Evolutionary conservation across 1,284 basidiomycete species (phyloP).

Genomic region (Ganoderma resinaceum): DNA sequence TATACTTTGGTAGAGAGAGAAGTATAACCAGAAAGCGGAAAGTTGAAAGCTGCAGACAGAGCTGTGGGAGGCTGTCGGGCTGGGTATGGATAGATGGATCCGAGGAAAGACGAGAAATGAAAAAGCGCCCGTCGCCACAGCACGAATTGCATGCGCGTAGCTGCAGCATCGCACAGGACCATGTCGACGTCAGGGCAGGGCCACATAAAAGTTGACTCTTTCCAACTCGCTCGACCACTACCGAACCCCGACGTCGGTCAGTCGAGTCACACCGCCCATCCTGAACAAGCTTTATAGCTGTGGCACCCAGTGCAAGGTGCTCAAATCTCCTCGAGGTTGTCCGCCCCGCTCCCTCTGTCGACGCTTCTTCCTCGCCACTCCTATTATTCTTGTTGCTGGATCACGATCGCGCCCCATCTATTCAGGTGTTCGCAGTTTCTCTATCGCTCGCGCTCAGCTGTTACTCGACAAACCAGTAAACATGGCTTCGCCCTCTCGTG

Average conservation of each 20-base stretch:
- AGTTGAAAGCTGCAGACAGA: not conserved
- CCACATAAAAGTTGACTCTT: not conserved
- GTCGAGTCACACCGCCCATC: slow-evolving; percentile 5
- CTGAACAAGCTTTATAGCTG: not conserved
- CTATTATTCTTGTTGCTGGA: not conserved
- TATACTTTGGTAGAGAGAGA: too few relatives aligned
- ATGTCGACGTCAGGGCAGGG: not conserved
- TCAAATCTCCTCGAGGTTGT: not conserved
- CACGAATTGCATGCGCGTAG: not conserved
- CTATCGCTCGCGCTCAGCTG: not conserved
- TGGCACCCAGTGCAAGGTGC: not conserved
- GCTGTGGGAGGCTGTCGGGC: not conserved
- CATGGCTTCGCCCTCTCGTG: slow-evolving; percentile 23
- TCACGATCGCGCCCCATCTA: not conserved
- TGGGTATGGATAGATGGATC: not conserved
- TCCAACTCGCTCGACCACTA: not conserved
- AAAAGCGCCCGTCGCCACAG: not conserved
- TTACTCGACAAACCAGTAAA: not conserved
- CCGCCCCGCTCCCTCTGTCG: not conserved
- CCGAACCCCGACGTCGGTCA: not conserved
- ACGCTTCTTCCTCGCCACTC: not conserved
- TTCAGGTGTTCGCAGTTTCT: not conserved
- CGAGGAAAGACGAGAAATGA: not conserved
- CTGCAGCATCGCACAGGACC: slow-evolving; percentile 5
- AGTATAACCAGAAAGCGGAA: too few relatives aligned